phyloP scores from a whole-genome alignment of 768 basidiomycete species.

The Mycena haematopus region DNA sequence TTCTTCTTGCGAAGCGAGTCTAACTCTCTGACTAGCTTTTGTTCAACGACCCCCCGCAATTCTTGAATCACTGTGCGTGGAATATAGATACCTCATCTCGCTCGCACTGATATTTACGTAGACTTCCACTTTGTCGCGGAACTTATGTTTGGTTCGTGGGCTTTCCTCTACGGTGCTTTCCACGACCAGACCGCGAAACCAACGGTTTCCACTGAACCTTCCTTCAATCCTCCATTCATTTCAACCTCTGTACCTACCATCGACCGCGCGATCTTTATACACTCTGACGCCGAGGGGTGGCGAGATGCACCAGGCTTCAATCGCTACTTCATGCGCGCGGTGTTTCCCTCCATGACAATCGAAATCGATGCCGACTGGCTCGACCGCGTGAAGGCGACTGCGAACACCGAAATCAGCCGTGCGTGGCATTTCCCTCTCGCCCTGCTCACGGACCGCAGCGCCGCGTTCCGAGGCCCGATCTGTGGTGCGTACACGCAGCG shows the following conservation, averaged over 20 bases:
- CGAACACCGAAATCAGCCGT: slow-evolving; percentile 28
- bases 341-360: slow-evolving; percentile 59
- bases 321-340: slow-evolving; percentile 58
- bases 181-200: slow-evolving; percentile 28
- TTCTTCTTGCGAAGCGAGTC: too few relatives aligned
- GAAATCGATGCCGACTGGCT: slow-evolving; percentile 61
- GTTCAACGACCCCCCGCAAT: slow-evolving; percentile 58
- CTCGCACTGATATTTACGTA: slow-evolving; percentile 38
- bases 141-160: slow-evolving; percentile 62
- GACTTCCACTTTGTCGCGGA: slow-evolving; percentile 74
- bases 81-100: not conserved
- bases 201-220: slow-evolving; percentile 6
- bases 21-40: slow-evolving; percentile 31
- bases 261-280: slow-evolving; percentile 60
- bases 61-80: slow-evolving; percentile 25
- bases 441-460: slow-evolving; percentile 61
- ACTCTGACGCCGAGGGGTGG: slow-evolving; percentile 48
- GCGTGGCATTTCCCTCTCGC: slow-evolving; percentile 63
- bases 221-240: slow-evolving; percentile 25
- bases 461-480: slow-evolving; percentile 56
- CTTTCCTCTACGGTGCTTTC: slow-evolving; percentile 51
- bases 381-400: slow-evolving; percentile 49
- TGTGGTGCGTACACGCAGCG: slow-evolving; percentile 55
- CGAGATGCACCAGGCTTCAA: slow-evolving; percentile 65
- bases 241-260: slow-evolving; percentile 40